Base-by-base conservation (phyloP, 768 basidiomycete genomes). In the Holtermanniella nyarrowii region DNA sequence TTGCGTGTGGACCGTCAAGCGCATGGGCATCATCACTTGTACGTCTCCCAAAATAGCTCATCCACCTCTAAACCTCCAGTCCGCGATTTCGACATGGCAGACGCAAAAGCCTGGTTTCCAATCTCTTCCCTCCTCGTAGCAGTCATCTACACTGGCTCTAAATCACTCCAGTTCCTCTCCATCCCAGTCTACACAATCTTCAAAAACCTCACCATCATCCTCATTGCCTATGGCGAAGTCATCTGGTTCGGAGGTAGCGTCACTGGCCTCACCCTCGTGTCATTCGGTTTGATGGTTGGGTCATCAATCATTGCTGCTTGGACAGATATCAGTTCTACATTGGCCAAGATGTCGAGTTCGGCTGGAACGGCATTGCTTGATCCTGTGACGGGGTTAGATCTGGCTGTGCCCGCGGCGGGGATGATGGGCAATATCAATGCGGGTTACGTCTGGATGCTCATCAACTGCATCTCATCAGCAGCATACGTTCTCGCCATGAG, bases 111-210 rank as follows among this genome's bases (percentile, higher is more conserved):
- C 42, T 99, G 95, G 95, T 87, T 91, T 72, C 91, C 91, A 13
- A 85, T 99, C 64, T 91, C 88, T 60, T 83, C 84, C 59, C 74
- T 91, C 57, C 82, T 97, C 42, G 95, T 97, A 45, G 78, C 78
- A 48, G 93, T 97, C 44, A 97, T 99, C 65, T 99, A 99, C 71
- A 96, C 95, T 0, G 95, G 95, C 3, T 90, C 88, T 21, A 99
- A 99, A 73, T 37, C 31, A 4, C 71, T 96, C 90, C 95, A 97
- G 91, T 88, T 83, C 73, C 77, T 99, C 45, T 86, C 82, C 58
- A 97, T 99, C 72, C 95, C 95, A 0, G 83, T 96, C 23, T 99
- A 96, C 74, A 97, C 95, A 0, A 97, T 99, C 57, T 97, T 97
- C 80, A 99, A 99, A 74, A 99, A 99, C 70, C 67, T 97, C 64